Base-by-base conservation (phyloP, 2,329 filamentous ascomycete species). In the Catunica adiposa region DNA sequence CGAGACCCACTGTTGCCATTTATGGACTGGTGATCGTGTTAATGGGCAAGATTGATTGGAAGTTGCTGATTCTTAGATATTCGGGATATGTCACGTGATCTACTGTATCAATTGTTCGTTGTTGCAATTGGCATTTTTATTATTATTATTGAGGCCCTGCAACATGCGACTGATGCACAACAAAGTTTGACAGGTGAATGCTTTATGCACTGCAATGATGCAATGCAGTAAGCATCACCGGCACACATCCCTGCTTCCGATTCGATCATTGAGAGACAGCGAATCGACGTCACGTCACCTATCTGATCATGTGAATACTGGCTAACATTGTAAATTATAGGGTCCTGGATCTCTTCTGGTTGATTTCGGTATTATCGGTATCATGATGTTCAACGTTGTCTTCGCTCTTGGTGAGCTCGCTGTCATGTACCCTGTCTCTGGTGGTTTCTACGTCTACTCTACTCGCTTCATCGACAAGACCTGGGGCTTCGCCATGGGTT, bases 381-480 rank as follows among this genome's bases (percentile, higher is more conserved):
- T 77, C 62, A 79, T 80, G 76, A 75, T 81, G 67, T 76, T 79
- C 65, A 76, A 78, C 67, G 76, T 77, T 56, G 72, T 80, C 59
- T 77, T 77, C 62, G 78, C 78, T 58, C 73, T 82, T 52, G 78
- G 77, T 61, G 79, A 82, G 63, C 66, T 82, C 53, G 76, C 78
- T 57, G 74, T 80, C 62, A 73, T 80, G 70, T 82, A 75, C 60
- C 78, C 78, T 15, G 73, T 81, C 63, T 79, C 77, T 62, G 78
- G 78, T 65, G 77, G 76, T 60, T 82, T 82, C 70, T 80, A 79
- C 62, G 77, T 75, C 25, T 81, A 79, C 67, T 76, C 74, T 26
- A 71, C 71, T 56, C 77, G 78, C 54, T 82, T 82, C 63, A 75
- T 82, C 59, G 78, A 79, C 63, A 78, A 78, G 25, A 75, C 78